Percentiles rank a stretch among this genome's conserved stretches.
These are phyloP conservation scores for Leptomonas pyrrhocoris DNA, from an alignment of 208 protist species.

Conservation along the genomic window DNA sequence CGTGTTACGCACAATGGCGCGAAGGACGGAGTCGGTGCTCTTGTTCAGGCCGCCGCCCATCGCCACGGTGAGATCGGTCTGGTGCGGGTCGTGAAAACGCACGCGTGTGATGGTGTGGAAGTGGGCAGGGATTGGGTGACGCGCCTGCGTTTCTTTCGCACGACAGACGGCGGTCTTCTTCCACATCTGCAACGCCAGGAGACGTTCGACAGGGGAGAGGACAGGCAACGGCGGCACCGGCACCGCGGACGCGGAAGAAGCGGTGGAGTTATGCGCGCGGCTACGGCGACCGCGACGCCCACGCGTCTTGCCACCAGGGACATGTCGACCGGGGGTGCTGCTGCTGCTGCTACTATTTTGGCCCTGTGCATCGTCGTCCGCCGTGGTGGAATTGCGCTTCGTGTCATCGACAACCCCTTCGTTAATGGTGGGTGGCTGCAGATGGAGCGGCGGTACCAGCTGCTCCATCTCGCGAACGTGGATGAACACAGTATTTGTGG, in stretches of 20 bases:
- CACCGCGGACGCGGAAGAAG: background rate
- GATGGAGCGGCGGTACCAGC: conserved; percentile 65
- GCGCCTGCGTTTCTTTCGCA: conserved; percentile 47
- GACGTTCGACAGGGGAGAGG: conserved; percentile 52
- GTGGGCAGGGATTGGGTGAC: conserved; percentile 43
- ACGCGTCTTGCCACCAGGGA: conserved; percentile 7
- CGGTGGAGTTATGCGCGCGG: background rate
- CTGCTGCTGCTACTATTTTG: background rate
- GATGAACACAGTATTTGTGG: conserved; percentile 71
- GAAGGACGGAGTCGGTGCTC: conserved; percentile 57
- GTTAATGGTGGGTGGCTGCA: conserved; percentile 27
- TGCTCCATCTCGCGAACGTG: conserved; percentile 87
- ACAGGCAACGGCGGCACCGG: conserved; percentile 2
- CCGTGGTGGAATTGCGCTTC: background rate
- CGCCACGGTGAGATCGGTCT: conserved; percentile 58
- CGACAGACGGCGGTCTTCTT: conserved; percentile 42
- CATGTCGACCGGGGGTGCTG: background rate
- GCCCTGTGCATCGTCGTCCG: background rate
- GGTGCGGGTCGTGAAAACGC: conserved; percentile 59
- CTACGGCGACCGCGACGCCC: conserved; percentile 23
- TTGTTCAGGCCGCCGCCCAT: conserved; percentile 60
- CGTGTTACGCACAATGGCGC: conserved; percentile 41
- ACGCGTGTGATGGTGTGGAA: conserved; percentile 85
- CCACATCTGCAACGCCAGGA: conserved; percentile 69
- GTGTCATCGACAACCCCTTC: background rate